Conservation (phyloP, 176 grass and related monocot genomes). For the maize (Zea mays) region Zm-B73-REFERENCE-NAM-5.0 NC_050105.1:38418501-38419000, state of each 20-base stretch:
- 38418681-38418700: conserved; percentile 68
- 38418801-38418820: conserved; percentile 2
- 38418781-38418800: not conserved
- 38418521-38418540: conserved; percentile 72
- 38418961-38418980: not conserved
- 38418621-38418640: conserved; percentile 48
- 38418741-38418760: conserved; percentile 76
- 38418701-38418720: conserved; percentile 96
- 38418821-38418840: conserved; percentile 11
- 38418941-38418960: not conserved
- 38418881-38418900: not conserved
- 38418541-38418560: conserved; percentile 88
- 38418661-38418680: conserved; percentile 41
- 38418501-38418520: conserved; percentile 94
- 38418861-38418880: not conserved
- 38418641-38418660: conserved; percentile 40
- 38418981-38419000: not conserved
- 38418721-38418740: conserved; percentile 72
- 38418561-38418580: conserved; percentile 14
- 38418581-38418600: conserved; percentile 5
- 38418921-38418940: not conserved
- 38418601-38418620: conserved; percentile 26
- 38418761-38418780: conserved; percentile 76
- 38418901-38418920: not conserved
- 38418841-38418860: conserved; percentile 16